Conservation (phyloP, 805 yeast species). For the Kluyveromyces lactis region DNA sequence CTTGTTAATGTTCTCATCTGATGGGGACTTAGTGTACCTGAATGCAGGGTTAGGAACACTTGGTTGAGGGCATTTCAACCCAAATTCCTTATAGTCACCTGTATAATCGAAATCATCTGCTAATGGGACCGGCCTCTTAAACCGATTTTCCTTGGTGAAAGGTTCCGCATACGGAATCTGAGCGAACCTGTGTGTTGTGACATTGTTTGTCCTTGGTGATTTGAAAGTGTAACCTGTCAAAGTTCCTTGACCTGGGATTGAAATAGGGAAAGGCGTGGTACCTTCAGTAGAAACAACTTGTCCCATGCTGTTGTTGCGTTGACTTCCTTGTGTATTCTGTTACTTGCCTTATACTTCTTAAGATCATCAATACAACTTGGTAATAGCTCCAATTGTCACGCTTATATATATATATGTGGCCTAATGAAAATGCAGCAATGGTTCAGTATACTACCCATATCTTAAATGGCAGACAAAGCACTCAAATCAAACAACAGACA, state of each 20-base stretch:
- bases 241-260: conserved; percentile 22
- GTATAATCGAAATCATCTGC: conserved; percentile 31
- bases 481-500: too few species aligned
- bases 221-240: conserved; percentile 22
- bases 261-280: conserved; percentile 10
- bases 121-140: conserved; percentile 27
- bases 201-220: conserved; percentile 7
- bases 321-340: too few species aligned
- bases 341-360: too few species aligned
- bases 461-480: too few species aligned
- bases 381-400: too few species aligned
- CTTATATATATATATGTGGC: too few species aligned
- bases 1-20: conserved; percentile 29
- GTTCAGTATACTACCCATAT: too few species aligned
- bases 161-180: conserved; percentile 31
- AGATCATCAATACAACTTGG: too few species aligned
- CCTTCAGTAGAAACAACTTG: conserved; percentile 10
- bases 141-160: conserved; percentile 27
- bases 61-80: conserved; percentile 33
- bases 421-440: too few species aligned
- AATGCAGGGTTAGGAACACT: conserved; percentile 23
- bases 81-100: conserved; percentile 31
- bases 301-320: not conserved
- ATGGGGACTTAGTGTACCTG: conserved; percentile 9
- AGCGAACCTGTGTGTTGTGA: conserved; percentile 20